A percentile compares a stretch with the other conserved stretches of the same genome.
phyloP scores from a whole-genome alignment of 768 basidiomycete species.

The Hortiboletus campestris region DNA sequence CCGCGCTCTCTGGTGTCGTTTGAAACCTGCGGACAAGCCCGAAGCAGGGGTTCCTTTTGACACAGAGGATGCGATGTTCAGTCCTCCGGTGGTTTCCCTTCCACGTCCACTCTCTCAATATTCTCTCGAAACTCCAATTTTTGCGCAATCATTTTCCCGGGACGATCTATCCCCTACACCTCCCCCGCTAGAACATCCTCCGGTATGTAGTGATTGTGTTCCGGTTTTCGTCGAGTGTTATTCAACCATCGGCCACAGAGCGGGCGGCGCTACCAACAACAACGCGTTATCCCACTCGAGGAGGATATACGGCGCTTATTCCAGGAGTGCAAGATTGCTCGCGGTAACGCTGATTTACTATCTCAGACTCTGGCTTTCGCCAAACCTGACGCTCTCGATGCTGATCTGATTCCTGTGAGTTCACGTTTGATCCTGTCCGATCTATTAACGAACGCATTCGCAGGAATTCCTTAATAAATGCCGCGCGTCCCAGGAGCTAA shows the following conservation, averaged over 20 bases:
- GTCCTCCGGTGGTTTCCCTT: slow-evolving; percentile 48
- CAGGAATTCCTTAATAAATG: slow-evolving; percentile 87
- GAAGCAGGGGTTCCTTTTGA: slow-evolving; percentile 83
- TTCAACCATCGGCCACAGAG: slow-evolving; percentile 6
- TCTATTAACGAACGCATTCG: background rate
- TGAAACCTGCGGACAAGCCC: slow-evolving; percentile 78
- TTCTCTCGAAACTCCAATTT: slow-evolving; percentile 36
- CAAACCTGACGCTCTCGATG: slow-evolving; percentile 64
- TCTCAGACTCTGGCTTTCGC: slow-evolving; percentile 68
- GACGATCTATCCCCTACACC: slow-evolving; percentile 27
- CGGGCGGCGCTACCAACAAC: slow-evolving; percentile 22
- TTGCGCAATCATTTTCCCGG: slow-evolving; percentile 35
- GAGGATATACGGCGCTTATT: slow-evolving; percentile 83
- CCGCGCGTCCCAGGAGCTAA: slow-evolving; percentile 76
- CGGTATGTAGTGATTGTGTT: slow-evolving; percentile 12
- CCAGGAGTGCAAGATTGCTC: slow-evolving; percentile 82
- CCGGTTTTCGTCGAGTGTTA: background rate
- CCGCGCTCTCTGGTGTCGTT: slow-evolving; percentile 72
- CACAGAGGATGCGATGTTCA: slow-evolving; percentile 77
- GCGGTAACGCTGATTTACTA: slow-evolving; percentile 75
- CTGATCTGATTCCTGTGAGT: slow-evolving; percentile 66
- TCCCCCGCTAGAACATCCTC: slow-evolving; percentile 24
- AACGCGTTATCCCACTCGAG: slow-evolving; percentile 63
- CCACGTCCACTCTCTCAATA: slow-evolving; percentile 31
- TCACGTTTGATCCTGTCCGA: background rate